Evolutionary conservation across 768 basidiomycete species (phyloP).

Genomic region (Multifurca ochricompacta): DNA sequence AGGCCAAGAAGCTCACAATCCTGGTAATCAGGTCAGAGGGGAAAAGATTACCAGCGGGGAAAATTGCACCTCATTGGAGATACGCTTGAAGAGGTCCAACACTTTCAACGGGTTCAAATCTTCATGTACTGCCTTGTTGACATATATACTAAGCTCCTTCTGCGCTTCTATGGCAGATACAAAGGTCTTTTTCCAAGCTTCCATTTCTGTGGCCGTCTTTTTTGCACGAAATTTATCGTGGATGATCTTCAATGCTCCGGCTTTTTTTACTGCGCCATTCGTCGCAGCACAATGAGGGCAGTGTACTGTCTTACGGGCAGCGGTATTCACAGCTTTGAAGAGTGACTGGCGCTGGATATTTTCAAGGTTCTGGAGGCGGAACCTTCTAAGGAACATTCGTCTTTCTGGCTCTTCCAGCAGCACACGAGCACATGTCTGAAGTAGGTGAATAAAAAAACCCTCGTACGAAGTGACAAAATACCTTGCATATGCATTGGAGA

Average conservation of each 20-base stretch:
- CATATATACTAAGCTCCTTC: slow-evolving; percentile 75
- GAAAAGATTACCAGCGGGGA: background rate
- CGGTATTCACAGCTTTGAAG: slow-evolving; percentile 76
- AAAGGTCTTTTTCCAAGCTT: slow-evolving; percentile 81
- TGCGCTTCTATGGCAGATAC: slow-evolving; percentile 73
- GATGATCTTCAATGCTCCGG: slow-evolving; percentile 88
- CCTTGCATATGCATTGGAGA: slow-evolving; percentile 96
- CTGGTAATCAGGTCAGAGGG: slow-evolving; percentile 31
- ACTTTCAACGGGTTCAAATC: slow-evolving; percentile 94
- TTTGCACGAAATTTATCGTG: slow-evolving; percentile 97
- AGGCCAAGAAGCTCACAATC: slow-evolving; percentile 94
- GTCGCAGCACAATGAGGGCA: slow-evolving; percentile 91
- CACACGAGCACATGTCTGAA: slow-evolving; percentile 83
- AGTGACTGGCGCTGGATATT: slow-evolving; percentile 81
- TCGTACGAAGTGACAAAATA: slow-evolving; percentile 28
- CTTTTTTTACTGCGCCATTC: slow-evolving; percentile 96
- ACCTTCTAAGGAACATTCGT: slow-evolving; percentile 76
- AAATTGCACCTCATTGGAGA: slow-evolving; percentile 74
- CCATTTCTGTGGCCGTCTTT: slow-evolving; percentile 84
- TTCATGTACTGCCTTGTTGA: slow-evolving; percentile 84
- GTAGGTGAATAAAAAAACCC: background rate
- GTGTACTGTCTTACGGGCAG: slow-evolving; percentile 83
- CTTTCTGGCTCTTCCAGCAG: slow-evolving; percentile 84
- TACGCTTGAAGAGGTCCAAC: slow-evolving; percentile 82
- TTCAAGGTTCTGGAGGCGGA: slow-evolving; percentile 84